phyloP scores from a whole-genome alignment of 83 land plant genomes.

The Diphasiastrum complanatum region DNA sequence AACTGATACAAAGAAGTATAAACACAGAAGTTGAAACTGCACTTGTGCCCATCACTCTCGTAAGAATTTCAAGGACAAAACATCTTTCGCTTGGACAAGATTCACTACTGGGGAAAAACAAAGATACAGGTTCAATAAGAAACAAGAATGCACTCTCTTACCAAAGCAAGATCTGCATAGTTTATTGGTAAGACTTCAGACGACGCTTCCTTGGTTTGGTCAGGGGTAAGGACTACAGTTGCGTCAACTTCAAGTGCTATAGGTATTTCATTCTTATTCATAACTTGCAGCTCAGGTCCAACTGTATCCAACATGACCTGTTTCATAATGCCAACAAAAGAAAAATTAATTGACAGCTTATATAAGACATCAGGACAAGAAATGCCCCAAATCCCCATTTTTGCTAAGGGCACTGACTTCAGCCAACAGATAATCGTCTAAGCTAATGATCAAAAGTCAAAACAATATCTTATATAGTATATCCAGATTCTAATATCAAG shows the following conservation, averaged over 20 bases:
- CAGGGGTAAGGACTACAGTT: constrained; percentile 60
- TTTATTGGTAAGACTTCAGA: constrained; percentile 69
- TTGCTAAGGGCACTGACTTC: no score
- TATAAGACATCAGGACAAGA: background rate
- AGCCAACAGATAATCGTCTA: no score
- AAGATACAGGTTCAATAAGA: background rate
- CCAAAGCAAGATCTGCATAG: constrained; percentile 62
- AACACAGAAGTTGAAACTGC: no score
- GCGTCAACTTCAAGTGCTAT: constrained; percentile 59
- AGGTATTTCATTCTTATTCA: constrained; percentile 50
- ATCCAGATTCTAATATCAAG: no score
- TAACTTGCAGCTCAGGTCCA: constrained; percentile 79
- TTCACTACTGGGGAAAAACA: background rate
- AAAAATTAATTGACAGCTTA: background rate
- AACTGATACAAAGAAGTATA: no score
- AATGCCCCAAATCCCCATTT: background rate
- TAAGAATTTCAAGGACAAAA: no score
- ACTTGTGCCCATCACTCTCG: no score
- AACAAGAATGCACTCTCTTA: constrained; percentile 11
- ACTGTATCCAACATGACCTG: constrained; percentile 90
- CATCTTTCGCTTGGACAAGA: no score
- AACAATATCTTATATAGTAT: no score
- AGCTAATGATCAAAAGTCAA: no score
- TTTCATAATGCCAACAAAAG: no score
- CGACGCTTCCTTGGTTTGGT: constrained; percentile 53